phyloP scores from a whole-genome alignment of 768 basidiomycete species.

The Boletus tomentosulus region DNA sequence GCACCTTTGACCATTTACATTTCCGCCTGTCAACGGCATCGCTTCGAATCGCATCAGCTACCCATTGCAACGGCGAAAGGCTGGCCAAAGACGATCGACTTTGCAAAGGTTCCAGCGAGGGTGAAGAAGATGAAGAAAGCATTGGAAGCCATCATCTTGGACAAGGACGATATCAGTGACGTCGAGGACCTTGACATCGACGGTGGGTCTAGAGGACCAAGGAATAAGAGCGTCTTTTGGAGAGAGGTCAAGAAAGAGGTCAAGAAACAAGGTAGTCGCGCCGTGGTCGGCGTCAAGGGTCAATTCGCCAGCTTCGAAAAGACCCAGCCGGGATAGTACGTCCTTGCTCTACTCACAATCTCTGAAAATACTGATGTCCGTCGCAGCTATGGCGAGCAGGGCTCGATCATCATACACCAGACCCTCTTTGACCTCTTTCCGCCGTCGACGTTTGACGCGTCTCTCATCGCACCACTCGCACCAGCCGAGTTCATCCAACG shows the following conservation, averaged over 20 bases:
- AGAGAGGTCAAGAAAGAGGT: conserved; percentile 58
- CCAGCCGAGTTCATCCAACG: conserved; percentile 75
- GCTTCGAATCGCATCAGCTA: conserved; percentile 68
- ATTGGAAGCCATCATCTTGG: conserved; percentile 50
- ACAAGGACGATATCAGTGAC: conserved; percentile 32
- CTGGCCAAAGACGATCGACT: conserved; percentile 76
- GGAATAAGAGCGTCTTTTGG: conserved; percentile 62
- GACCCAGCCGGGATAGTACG: conserved; percentile 88
- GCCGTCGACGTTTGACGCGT: conserved; percentile 48
- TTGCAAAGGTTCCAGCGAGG: conserved; percentile 49
- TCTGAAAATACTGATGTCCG: neutral
- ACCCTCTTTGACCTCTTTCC: conserved; percentile 76
- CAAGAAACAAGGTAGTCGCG: conserved; percentile 59
- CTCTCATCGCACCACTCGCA: conserved; percentile 59
- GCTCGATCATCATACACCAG: conserved; percentile 76
- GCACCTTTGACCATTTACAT: conserved; percentile 53
- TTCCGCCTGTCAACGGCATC: conserved; percentile 71
- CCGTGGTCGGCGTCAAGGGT: conserved; percentile 61
- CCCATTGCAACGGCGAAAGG: conserved; percentile 67
- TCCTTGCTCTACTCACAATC: conserved; percentile 11
- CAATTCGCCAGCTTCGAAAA: conserved; percentile 80
- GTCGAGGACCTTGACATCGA: conserved; percentile 11
- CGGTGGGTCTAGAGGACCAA: conserved; percentile 18
- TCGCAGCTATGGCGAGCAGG: conserved; percentile 79
- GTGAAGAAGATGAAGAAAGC: conserved; percentile 46